These are phyloP conservation scores for Fusarium hostae DNA, from an alignment of 2,329 filamentous ascomycete genomes.

Conservation along the genomic window DNA sequence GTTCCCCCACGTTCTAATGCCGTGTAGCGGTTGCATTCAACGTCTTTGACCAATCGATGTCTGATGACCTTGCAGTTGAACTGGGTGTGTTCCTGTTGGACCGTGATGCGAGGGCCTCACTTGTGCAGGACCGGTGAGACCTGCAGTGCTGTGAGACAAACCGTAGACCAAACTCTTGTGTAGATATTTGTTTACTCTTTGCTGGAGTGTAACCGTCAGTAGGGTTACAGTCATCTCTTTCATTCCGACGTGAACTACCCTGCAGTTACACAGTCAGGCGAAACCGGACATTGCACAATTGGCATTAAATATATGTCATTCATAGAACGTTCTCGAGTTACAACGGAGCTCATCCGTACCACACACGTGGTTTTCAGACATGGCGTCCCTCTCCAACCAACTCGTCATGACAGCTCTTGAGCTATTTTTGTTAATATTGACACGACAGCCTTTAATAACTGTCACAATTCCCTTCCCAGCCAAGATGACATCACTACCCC, in stretches of 20 bases:
- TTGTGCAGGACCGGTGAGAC: conserved; percentile 30
- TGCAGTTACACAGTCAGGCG: neutral
- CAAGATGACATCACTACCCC: conserved; percentile 38
- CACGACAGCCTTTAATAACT: conserved; percentile 41
- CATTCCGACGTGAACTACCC: neutral
- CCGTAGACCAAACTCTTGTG: neutral
- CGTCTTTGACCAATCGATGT: conserved; percentile 24
- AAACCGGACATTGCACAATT: conserved; percentile 1
- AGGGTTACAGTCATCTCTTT: neutral
- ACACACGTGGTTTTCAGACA: conserved; percentile 19
- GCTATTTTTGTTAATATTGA: conserved; percentile 38
- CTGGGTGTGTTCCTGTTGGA: conserved; percentile 35
- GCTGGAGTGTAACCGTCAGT: neutral
- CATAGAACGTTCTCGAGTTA: conserved; percentile 43
- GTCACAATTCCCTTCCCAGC: conserved; percentile 39
- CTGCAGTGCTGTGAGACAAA: neutral
- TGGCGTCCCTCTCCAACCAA: conserved; percentile 26
- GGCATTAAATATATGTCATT: conserved; percentile 43
- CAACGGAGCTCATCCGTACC: conserved; percentile 27
- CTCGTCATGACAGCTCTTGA: conserved; percentile 37
- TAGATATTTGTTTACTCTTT: neutral
- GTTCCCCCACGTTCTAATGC: conserved; percentile 15
- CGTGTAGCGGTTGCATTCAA: conserved; percentile 27
- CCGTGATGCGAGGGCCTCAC: conserved; percentile 11
- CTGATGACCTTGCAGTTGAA: conserved; percentile 11